phyloP scores from a whole-genome alignment of 2,329 filamentous ascomycete genomes.

The Colletotrichum chlorophyti region DNA sequence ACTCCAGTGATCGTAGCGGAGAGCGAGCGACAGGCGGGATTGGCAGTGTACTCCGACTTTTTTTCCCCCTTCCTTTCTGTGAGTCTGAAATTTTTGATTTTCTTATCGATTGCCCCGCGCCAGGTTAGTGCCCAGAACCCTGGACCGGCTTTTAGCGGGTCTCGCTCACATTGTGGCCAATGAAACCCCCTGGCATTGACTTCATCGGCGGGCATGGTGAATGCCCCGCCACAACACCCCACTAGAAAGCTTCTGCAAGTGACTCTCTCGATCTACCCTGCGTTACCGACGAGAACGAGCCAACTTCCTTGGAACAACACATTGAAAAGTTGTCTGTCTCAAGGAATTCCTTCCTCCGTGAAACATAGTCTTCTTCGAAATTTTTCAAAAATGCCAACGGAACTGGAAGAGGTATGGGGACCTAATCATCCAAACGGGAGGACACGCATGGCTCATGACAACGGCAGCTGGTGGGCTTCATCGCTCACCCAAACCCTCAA shows the following conservation, averaged over 20 bases:
- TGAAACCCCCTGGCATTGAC: slow-evolving; percentile 13
- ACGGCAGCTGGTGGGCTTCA: slow-evolving; percentile 84
- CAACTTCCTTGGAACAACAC: slow-evolving; percentile 15
- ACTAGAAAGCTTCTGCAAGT: slow-evolving; percentile 30
- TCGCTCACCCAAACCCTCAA: slow-evolving; percentile 89
- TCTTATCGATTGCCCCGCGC: slow-evolving; percentile 43
- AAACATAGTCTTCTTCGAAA: neutral
- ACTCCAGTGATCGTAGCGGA: slow-evolving; percentile 10
- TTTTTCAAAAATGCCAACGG: slow-evolving; percentile 68
- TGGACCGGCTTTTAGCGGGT: slow-evolving; percentile 17
- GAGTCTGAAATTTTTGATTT: slow-evolving; percentile 31
- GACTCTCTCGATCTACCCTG: slow-evolving; percentile 23
- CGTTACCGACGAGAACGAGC: slow-evolving; percentile 23
- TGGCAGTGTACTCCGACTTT: slow-evolving; percentile 10
- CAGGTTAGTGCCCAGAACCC: slow-evolving; percentile 28
- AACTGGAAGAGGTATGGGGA: slow-evolving; percentile 73
- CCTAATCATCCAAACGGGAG: neutral
- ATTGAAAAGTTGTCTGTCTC: neutral
- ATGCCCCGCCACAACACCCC: slow-evolving; percentile 28
- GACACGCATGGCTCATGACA: too few relatives aligned
- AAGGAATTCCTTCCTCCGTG: neutral
- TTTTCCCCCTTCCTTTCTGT: slow-evolving; percentile 20
- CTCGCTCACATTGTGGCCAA: neutral
- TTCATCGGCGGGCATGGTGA: slow-evolving; percentile 26
- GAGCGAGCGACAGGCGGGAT: slow-evolving; percentile 12